These are phyloP conservation scores for Rosellinia necatrix DNA, from an alignment of 2,329 filamentous ascomycete genomes.

Conservation along the genomic window DNA sequence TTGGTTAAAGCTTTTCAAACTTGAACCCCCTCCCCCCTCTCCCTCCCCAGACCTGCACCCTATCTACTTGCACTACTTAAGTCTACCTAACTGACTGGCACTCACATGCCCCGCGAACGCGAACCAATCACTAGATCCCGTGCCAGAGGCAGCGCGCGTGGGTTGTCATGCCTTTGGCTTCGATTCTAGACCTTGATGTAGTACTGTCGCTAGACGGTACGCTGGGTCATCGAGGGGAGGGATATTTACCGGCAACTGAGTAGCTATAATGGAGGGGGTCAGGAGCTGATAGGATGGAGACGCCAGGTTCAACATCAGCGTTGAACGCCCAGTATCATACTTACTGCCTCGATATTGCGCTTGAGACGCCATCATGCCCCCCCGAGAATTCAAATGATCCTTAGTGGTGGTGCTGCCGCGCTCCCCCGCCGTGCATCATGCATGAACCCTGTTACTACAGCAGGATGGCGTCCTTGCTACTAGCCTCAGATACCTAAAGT, in stretches of 20 bases:
- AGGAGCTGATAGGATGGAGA: too few species aligned
- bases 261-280: too few species aligned
- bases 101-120: conserved; percentile 30
- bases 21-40: conserved; percentile 14
- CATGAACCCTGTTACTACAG: conserved; percentile 25
- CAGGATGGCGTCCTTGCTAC: conserved; percentile 10
- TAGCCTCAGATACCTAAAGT: conserved; percentile 16
- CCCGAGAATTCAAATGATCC: not conserved
- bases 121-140: conserved; percentile 37
- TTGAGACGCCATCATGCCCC: too few species aligned
- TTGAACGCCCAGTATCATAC: too few species aligned
- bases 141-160: conserved; percentile 20
- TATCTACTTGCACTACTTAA: too few species aligned
- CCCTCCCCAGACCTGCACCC: too few species aligned
- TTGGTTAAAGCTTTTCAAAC: conserved; percentile 15
- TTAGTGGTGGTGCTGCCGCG: conserved; percentile 23
- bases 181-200: conserved; percentile 8
- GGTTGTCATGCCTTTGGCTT: not conserved
- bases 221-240: conserved; percentile 34
- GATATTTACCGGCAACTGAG: conserved; percentile 4
- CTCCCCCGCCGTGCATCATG: conserved; percentile 22
- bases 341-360: too few species aligned
- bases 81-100: too few species aligned
- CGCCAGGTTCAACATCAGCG: too few species aligned
- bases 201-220: conserved; percentile 35